Conservation (phyloP, 2,329 filamentous ascomycete genomes). For the Ciborinia camelliae region DNA sequence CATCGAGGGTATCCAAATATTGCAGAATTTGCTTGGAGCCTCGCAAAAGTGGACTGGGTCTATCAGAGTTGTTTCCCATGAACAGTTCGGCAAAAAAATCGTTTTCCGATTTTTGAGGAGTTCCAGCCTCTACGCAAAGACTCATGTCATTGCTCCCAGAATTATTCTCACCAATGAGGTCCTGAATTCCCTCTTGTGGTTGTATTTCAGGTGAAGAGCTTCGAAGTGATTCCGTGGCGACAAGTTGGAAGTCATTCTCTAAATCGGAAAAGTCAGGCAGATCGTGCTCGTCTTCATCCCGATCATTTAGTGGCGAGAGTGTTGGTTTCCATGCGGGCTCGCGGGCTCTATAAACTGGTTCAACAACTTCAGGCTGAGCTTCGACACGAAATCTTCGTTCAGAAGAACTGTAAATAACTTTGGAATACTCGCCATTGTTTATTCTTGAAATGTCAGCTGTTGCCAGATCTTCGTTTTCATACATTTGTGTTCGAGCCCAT, state of each 20-base stretch:
- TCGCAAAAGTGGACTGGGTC: background rate
- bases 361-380: background rate
- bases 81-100: slow-evolving; percentile 2
- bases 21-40: slow-evolving; percentile 16
- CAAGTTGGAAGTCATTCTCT: slow-evolving; percentile 7
- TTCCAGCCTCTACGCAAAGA: slow-evolving; percentile 13
- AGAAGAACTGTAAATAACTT: background rate
- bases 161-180: background rate
- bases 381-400: background rate
- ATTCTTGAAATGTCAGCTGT: background rate
- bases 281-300: slow-evolving; percentile 10
- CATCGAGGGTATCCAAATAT: slow-evolving; percentile 10
- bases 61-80: background rate
- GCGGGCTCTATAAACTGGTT: background rate
- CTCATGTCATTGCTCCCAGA: slow-evolving; percentile 7
- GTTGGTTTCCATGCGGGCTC: slow-evolving; percentile 5
- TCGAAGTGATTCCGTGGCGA: background rate
- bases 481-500: slow-evolving; percentile 11
- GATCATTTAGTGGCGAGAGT: slow-evolving; percentile 4
- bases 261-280: slow-evolving; percentile 17
- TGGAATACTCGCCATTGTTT: background rate
- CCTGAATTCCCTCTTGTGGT: background rate
- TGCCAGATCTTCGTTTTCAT: background rate
- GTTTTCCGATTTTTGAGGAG: slow-evolving; percentile 1
- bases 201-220: slow-evolving; percentile 1